These are phyloP conservation scores for Blepharisma stoltei DNA, from an alignment of 73 alveolate species.

Conservation along the genomic window DNA sequence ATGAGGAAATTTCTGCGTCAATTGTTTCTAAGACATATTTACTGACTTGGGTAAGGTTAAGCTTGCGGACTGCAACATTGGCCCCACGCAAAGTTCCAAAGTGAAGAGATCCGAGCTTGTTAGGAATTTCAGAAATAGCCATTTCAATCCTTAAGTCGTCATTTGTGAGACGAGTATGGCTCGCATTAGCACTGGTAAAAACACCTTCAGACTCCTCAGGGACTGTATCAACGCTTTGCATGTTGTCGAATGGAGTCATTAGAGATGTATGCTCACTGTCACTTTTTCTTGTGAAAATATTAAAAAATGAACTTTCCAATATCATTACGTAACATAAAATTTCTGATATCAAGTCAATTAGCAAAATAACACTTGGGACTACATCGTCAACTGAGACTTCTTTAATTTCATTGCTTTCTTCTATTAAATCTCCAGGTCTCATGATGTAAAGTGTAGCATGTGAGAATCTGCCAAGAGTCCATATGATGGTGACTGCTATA, in stretches of 20 bases:
- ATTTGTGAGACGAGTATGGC: neutral
- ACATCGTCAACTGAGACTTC: neutral
- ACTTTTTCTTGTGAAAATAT: neutral
- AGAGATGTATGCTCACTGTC: neutral
- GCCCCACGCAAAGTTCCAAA: neutral
- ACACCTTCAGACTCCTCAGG: neutral
- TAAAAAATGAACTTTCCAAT: neutral
- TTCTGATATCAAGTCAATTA: neutral
- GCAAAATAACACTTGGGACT: neutral
- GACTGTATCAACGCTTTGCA: neutral
- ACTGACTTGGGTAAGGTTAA: constrained; percentile 8
- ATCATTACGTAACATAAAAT: neutral
- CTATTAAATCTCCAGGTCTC: neutral
- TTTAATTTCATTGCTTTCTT: neutral
- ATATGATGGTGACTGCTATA: neutral
- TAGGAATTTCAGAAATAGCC: neutral
- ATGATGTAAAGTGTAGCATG: neutral
- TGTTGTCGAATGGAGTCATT: neutral
- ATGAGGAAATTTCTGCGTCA: neutral
- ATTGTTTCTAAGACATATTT: constrained; percentile 10
- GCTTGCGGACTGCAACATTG: neutral
- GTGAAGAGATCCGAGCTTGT: neutral
- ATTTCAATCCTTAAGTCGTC: neutral
- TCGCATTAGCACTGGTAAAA: neutral
- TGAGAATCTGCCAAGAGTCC: constrained; percentile 2